A percentile compares a stretch with the other conserved stretches of the same genome.
Evolutionary conservation across 2,329 filamentous ascomycete genomes (phyloP).

Genomic region (Cladosporium sp.): DNA sequence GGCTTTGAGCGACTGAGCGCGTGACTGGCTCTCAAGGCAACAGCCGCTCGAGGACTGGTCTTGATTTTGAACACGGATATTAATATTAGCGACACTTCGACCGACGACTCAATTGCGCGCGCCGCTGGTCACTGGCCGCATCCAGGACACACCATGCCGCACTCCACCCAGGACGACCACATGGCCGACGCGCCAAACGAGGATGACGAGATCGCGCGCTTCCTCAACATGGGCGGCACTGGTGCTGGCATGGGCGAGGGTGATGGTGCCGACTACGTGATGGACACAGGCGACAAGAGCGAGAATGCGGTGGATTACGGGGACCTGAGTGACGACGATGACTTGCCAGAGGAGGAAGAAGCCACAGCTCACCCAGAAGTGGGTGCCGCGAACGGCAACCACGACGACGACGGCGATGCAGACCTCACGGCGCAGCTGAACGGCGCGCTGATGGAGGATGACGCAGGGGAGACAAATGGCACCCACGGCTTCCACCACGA

Average conservation of each 20-base stretch:
- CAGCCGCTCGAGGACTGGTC: background rate
- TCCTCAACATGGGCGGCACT: slow-evolving; percentile 26
- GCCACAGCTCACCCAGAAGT: slow-evolving; percentile 22
- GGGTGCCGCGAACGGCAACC: slow-evolving; percentile 22
- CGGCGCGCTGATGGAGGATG: slow-evolving; percentile 19
- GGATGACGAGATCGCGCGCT: slow-evolving; percentile 32
- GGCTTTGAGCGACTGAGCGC: slow-evolving; percentile 8
- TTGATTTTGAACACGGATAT: background rate
- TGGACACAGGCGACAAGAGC: slow-evolving; percentile 70
- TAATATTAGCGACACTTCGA: background rate
- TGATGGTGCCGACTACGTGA: slow-evolving; percentile 33
- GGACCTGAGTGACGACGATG: slow-evolving; percentile 89
- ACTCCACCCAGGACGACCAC: slow-evolving; percentile 35
- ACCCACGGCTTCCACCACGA: slow-evolving; percentile 3
- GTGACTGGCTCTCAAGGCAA: background rate
- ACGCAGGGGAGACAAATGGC: slow-evolving; percentile 15
- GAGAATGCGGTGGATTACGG: slow-evolving; percentile 89
- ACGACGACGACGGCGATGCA: slow-evolving; percentile 19
- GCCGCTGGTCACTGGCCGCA: background rate
- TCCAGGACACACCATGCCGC: slow-evolving; percentile 32
- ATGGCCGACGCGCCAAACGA: slow-evolving; percentile 25
- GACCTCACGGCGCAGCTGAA: slow-evolving; percentile 19
- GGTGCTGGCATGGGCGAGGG: slow-evolving; percentile 27
- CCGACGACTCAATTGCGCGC: background rate
- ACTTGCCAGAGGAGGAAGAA: slow-evolving; percentile 78